Evolutionary conservation across 768 basidiomycete genomes (phyloP).

Genomic region (Rhizopogon roseolus): DNA sequence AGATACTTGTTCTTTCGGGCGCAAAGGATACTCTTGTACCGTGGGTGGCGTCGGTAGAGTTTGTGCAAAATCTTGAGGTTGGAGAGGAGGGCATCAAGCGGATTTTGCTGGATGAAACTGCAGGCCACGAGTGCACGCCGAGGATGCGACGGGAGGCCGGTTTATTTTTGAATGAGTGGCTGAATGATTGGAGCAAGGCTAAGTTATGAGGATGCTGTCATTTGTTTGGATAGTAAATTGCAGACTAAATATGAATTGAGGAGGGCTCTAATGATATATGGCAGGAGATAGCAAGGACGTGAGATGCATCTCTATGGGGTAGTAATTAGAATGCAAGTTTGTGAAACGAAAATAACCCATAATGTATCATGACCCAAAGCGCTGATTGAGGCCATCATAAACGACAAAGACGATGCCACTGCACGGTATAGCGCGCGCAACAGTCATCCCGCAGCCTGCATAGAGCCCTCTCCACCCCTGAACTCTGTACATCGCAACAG

Average conservation of each 20-base stretch:
- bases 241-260: background rate
- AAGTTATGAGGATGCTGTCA: background rate
- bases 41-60: conserved; percentile 48
- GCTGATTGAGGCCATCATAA: conserved; percentile 64
- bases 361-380: conserved; percentile 29
- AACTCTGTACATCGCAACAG: conserved; percentile 63
- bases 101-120: conserved; percentile 46
- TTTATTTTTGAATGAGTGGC: conserved; percentile 21
- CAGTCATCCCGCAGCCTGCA: conserved; percentile 86
- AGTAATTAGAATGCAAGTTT: background rate
- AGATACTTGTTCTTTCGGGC: conserved; percentile 69
- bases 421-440: conserved; percentile 76
- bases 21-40: conserved; percentile 64
- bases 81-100: conserved; percentile 52
- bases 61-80: conserved; percentile 52
- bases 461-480: conserved; percentile 79
- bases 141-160: conserved; percentile 53
- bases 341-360: background rate
- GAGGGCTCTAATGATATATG: background rate
- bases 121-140: conserved; percentile 59
- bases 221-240: background rate
- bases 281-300: background rate
- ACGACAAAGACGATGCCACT: conserved; percentile 88
- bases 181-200: conserved; percentile 9
- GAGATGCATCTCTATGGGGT: background rate